A percentile compares a stretch with the other conserved stretches of the same genome.
Evolutionary conservation across 257 asterid species (phyloP).

Genomic region (Solanum arcanum): DNA sequence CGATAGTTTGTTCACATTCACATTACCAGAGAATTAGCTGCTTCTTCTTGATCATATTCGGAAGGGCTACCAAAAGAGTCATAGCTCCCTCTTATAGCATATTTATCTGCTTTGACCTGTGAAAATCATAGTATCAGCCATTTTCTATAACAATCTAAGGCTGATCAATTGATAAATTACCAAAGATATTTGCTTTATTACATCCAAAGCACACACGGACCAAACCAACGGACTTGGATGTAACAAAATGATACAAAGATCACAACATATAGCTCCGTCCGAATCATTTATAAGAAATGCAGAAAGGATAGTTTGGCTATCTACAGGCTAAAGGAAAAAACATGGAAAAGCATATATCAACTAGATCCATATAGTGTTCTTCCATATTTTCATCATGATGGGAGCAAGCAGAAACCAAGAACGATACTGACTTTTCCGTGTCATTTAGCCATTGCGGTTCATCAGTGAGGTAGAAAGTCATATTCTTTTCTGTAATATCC

Average conservation of each 20-base stretch:
- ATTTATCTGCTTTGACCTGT: slow-evolving; percentile 90
- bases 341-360: not conserved
- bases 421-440: not conserved
- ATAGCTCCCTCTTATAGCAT: slow-evolving; percentile 37
- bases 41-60: slow-evolving; percentile 66
- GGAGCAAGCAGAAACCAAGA: not conserved
- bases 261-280: not conserved
- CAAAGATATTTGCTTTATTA: not conserved
- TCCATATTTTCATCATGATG: not conserved
- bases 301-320: not conserved
- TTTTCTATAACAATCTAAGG: not conserved
- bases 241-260: not conserved
- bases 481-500: not conserved
- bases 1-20: not conserved
- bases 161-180: not conserved
- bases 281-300: not conserved
- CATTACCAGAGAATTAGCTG: slow-evolving; percentile 64
- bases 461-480: not conserved
- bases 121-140: not conserved
- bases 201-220: not conserved
- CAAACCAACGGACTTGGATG: not conserved
- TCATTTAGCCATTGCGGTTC: not conserved
- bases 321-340: not conserved
- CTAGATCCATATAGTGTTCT: not conserved
- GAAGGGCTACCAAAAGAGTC: slow-evolving; percentile 47